phyloP scores from a whole-genome alignment of 306 rosid species.

The cucumber (Cucumis sativus) region Cucumber_9930_V3 NC_026660.2:15158001-15158500 shows the following conservation, averaged over 20 bases:
- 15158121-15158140: not conserved
- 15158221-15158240: not conserved
- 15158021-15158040: not conserved
- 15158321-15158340: not conserved
- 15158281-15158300: not conserved
- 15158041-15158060: not conserved
- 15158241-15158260: conserved; percentile 5
- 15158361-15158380: not conserved
- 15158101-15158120: not conserved
- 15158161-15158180: not conserved
- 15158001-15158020: no score
- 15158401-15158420: no score
- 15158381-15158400: not conserved
- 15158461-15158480: no score
- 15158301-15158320: not conserved
- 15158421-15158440: no score
- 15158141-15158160: not conserved
- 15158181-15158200: not conserved
- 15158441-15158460: no score
- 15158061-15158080: not conserved
- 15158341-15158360: not conserved
- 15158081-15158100: not conserved
- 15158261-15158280: not conserved
- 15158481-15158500: no score
- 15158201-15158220: not conserved